Evolutionary conservation across 1,284 basidiomycete species (phyloP), one percentile per base, ranked within the genome.

Genomic region (Phaffia rhodozyma): DNA sequence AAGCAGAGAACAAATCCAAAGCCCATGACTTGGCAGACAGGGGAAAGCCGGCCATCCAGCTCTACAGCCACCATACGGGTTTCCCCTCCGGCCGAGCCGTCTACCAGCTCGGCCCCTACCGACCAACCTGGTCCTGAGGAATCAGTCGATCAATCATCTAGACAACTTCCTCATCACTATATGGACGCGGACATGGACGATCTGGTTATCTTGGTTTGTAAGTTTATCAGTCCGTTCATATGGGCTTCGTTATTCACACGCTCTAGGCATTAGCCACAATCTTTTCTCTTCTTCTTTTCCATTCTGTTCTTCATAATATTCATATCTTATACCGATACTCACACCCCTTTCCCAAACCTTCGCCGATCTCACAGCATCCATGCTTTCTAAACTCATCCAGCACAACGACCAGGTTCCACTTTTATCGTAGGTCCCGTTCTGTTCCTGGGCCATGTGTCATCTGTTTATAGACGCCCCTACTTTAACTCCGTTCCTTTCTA

Each of bases 351-450:
- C 49, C 2, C 20, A 57, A 38, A 61, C 30, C 50, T 51, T 68
- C 66, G 61, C 60, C 62, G 65, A 53, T 59, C 58, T 63, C 70
- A 55, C 72, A 91, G 90, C 89, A 68, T 88, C 93, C 75, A 96
- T 96, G 91, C 84, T 96, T 70, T 84, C 91, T 72, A 85, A 91
- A 68, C 79, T 97, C 69, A 91, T 92, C 76, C 80, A 82, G 67
- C 89, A 93, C 81, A 97, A 97, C 78, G 91, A 97, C 79, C 84
- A 84, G 74, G 91, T 97, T 75, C 87, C 87, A 67, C 79, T 91
- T 68, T 82, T 83, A 62, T 84, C 87, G 84, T 89, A 78, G 70
- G 86, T 82, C 18, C 34, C n/a, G 51, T 67, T 66, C 66, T 34
- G 3, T 61, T 59, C 29, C 32, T 66, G 64, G 68, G 59, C 53